Base-by-base conservation (phyloP, 331 rosid genomes). In the Pyracantha coccinea region DNA sequence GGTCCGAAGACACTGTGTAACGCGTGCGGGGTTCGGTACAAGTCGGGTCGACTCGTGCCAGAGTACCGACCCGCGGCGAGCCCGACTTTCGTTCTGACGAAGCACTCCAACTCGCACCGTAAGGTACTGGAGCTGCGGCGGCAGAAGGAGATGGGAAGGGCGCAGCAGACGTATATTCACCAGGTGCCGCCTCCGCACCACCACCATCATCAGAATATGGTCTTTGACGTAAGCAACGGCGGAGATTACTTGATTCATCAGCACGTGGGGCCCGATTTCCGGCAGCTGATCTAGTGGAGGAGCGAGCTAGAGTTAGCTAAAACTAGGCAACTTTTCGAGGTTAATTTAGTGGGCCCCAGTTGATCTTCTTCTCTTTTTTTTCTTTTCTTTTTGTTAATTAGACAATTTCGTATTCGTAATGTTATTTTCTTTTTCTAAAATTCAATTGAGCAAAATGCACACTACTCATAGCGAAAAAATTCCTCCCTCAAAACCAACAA, bases 21-120 rank as follows among this genome's bases (percentile, higher is more conserved):
- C 3, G 98, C 98, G 0, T 93, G 98, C 11, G 98, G 98, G 2
- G 98, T 93, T 17, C 82, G 98, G 38, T 93, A 87, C 78, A 93
- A 93, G 75, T 93, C 98, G 0, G 98, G 98, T 0, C 72, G 98
- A 32, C 75, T 93, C 0, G 99, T 95, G 47, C 96, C 98, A 2
- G 99, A 95, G 75, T 92, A 92, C 68, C 80, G 99, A 32, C 99
- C 99, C 1, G 98, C 99, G 0, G 85, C 99, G 1, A 95, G 99
- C 82, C 99, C 98, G 12, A 95, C 99, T 0, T 95, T 92, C 5
- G 78, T 92, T 77, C 85, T 90, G 73, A 95, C 98, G 1, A 95
- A 90, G 68, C 99, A 95, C 76, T 95, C 99, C 0, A 95, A 95
- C 81, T 95, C 99, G 1, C 99, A 95, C 82, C 88, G 98, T 3